A percentile compares a stretch with the other conserved stretches of the same genome.
Conservation (phyloP, 176 grass and related monocot genomes). For the Eleusine coracana region DNA sequence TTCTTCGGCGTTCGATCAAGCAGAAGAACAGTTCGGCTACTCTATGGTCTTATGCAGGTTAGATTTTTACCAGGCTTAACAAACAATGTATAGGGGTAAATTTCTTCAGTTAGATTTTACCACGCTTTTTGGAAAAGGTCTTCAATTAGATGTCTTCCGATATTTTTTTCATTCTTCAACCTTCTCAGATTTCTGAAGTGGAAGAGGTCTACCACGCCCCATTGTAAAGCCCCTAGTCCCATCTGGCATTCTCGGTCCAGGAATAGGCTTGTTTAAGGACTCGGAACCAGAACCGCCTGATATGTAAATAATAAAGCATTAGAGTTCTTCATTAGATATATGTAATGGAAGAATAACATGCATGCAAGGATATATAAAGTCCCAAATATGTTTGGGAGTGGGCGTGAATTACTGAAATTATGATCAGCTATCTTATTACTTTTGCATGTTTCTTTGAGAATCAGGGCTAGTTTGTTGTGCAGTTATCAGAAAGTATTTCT, state of each 20-base stretch:
- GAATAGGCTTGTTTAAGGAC: slow-evolving; percentile 61
- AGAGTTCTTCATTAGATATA: neutral
- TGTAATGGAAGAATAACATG: neutral
- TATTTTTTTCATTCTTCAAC: slow-evolving; percentile 41
- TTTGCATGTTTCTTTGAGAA: neutral
- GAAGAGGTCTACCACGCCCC: slow-evolving; percentile 69
- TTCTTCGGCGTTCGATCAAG: neutral
- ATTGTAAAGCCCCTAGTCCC: slow-evolving; percentile 79
- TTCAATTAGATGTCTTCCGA: slow-evolving; percentile 5
- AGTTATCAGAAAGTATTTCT: neutral
- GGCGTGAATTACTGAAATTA: neutral
- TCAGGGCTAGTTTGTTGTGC: neutral
- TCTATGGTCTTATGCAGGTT: neutral
- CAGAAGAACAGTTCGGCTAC: neutral
- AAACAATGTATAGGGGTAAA: neutral
- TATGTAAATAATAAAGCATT: neutral
- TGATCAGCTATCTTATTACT: neutral
- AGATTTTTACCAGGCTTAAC: neutral
- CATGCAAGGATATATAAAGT: neutral
- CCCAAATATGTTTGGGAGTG: neutral
- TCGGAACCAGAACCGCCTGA: slow-evolving; percentile 41
- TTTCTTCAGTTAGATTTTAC: neutral
- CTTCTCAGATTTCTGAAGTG: slow-evolving; percentile 23
- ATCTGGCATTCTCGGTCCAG: slow-evolving; percentile 88
- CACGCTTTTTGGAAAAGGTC: neutral